A percentile compares a stretch with the other conserved stretches of the same genome.
phyloP scores from a whole-genome alignment of 495 filamentous ascomycete species.

The Aspergillus sparsus region DNA sequence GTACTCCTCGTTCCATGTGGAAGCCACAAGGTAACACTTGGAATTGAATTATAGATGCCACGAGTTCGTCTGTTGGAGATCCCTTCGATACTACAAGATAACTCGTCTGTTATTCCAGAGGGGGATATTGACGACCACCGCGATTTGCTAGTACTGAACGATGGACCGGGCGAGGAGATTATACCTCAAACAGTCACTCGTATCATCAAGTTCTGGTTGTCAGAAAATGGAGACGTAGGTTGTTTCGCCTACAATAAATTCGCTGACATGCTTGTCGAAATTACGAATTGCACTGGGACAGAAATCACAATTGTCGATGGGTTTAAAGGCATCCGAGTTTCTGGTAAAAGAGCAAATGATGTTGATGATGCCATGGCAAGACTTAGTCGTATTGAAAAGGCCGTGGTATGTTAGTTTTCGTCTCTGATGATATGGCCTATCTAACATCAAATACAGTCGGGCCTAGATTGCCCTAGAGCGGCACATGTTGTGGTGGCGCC shows the following conservation, averaged over 20 bases:
- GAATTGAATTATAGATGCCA: slow-evolving; percentile 20
- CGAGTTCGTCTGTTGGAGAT: slow-evolving; percentile 22
- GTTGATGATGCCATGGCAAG: slow-evolving; percentile 68
- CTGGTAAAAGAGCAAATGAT: slow-evolving; percentile 44
- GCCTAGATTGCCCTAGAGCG: slow-evolving; percentile 10
- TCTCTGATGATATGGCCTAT: neutral
- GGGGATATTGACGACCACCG: slow-evolving; percentile 3
- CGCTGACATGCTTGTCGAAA: slow-evolving; percentile 15
- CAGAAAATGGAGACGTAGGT: slow-evolving; percentile 20
- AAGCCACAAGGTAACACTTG: neutral
- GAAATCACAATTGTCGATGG: slow-evolving; percentile 25
- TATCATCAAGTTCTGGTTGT: slow-evolving; percentile 25
- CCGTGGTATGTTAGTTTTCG: slow-evolving; percentile 22
- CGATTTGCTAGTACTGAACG: slow-evolving; percentile 19
- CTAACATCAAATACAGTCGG: slow-evolving; percentile 15
- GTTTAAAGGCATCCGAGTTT: slow-evolving; percentile 24
- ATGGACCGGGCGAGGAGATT: slow-evolving; percentile 16
- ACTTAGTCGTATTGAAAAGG: slow-evolving; percentile 65
- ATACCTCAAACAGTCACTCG: slow-evolving; percentile 11
- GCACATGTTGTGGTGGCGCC: slow-evolving; percentile 14
- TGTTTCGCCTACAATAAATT: slow-evolving; percentile 19
- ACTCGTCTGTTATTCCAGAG: neutral
- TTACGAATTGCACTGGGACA: slow-evolving; percentile 27
- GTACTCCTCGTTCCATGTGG: neutral
- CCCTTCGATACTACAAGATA: slow-evolving; percentile 14